Evolutionary conservation across 108 stramenopile genomes (phyloP).

Genomic region (Aureococcus anophagefferens): DNA sequence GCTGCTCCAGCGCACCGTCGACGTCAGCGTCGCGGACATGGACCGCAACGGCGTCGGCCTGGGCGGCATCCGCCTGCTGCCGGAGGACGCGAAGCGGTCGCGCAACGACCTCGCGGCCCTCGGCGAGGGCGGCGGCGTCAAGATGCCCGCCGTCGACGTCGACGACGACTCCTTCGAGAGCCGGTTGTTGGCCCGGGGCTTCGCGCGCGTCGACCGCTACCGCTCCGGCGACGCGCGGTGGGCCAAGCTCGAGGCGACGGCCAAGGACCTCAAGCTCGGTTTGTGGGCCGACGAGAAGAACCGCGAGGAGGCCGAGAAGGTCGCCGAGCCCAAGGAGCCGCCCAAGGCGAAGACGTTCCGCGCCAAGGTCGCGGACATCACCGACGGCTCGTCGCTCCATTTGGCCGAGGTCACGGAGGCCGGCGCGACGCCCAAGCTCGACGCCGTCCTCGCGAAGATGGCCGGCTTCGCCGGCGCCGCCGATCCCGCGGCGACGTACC

Average conservation of each 20-base stretch:
- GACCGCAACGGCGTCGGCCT: constrained; percentile 39
- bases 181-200: background rate
- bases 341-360: background rate
- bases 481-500: constrained; percentile 2
- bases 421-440: background rate
- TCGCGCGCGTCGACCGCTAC: background rate
- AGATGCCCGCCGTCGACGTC: background rate
- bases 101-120: constrained; percentile 7
- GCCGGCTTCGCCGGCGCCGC: background rate
- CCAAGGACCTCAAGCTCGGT: background rate
- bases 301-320: background rate
- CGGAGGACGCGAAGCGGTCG: constrained; percentile 10
- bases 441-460: background rate
- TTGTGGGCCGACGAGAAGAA: background rate
- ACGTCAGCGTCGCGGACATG: constrained; percentile 50
- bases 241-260: background rate
- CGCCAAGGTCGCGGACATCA: background rate
- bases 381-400: background rate
- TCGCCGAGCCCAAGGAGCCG: too few relatives aligned
- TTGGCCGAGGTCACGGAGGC: too few relatives aligned
- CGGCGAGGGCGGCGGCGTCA: too few relatives aligned
- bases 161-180: background rate
- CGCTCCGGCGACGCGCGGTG: background rate
- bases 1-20: constrained; percentile 83
- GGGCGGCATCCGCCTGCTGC: constrained; percentile 15